These are phyloP conservation scores for Hysterium pulicare DNA, from an alignment of 2,329 filamentous ascomycete species.

Conservation along the genomic window DNA sequence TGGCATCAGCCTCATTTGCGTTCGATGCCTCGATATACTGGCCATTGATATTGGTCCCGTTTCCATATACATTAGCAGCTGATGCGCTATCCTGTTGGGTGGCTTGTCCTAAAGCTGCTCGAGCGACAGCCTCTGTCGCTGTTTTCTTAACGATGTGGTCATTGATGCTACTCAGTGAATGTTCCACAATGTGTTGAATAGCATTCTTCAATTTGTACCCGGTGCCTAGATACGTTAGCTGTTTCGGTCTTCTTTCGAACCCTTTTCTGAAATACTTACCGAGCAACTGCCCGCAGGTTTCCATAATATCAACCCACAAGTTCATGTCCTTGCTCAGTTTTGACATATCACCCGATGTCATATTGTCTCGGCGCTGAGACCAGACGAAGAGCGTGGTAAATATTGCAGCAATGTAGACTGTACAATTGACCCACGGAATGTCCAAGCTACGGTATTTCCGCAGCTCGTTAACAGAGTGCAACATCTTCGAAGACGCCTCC, in stretches of 20 bases:
- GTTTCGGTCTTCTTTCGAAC: neutral
- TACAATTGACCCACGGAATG: conserved; percentile 73
- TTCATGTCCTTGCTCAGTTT: conserved; percentile 66
- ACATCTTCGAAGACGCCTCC: conserved; percentile 61
- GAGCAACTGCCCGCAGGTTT: conserved; percentile 62
- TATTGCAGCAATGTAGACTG: conserved; percentile 69
- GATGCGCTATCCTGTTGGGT: conserved; percentile 20
- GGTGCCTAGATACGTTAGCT: conserved; percentile 36
- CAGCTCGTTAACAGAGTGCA: conserved; percentile 58
- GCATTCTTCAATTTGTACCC: conserved; percentile 47
- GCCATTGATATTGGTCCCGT: conserved; percentile 18
- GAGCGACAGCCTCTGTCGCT: conserved; percentile 43
- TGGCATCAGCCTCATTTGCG: conserved; percentile 12
- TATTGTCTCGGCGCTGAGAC: conserved; percentile 63
- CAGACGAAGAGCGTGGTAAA: conserved; percentile 69
- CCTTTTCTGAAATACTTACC: no score
- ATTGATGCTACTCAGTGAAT: conserved; percentile 47
- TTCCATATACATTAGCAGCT: conserved; percentile 9
- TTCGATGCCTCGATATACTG: conserved; percentile 19
- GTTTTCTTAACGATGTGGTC: conserved; percentile 43
- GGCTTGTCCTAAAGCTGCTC: conserved; percentile 28
- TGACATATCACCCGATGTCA: conserved; percentile 57
- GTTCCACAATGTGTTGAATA: conserved; percentile 49
- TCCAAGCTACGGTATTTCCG: conserved; percentile 66
- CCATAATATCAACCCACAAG: conserved; percentile 65